Base-by-base conservation (phyloP, 1,139 yeast genomes). In the Protomyces arabidopsidicola region DNA sequence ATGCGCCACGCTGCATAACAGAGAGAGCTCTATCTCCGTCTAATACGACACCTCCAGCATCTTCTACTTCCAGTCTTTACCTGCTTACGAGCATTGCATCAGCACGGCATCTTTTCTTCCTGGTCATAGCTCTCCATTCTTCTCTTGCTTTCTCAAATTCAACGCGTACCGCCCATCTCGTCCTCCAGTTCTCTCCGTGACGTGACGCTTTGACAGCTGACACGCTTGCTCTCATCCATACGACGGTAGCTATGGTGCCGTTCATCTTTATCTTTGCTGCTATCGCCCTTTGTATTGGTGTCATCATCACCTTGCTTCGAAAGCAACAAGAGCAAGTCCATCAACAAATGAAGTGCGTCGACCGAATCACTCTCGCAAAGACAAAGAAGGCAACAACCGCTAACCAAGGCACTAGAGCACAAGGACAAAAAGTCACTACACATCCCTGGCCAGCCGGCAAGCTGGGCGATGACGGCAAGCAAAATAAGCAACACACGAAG, bases 361-460 rank as follows among this genome's bases (percentile, higher is more conserved):
- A 22, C 9, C n/a, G 14, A 8, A 16, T 16, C 14, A 4, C n/a
- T 16, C 48, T 4, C 34, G 20, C 9, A 27, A 3, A 1, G 31
- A n/a, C 36, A 18, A 10, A n/a, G 9, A 18, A 14, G 22, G 36
- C 24, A 20, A 31, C 51, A 36, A 27, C 31, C 2, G 24, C 22
- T 12, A 56, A 27, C 31, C 31, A 27, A 27, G 60, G 52, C 20
- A 12, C 3, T n/a, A 27, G 31, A 27, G 31, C 31, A 27, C 31
- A 57, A 14, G 60, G 60, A 6, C 36, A 20, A 16, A 18, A 38
- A 34, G 62, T 58, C 45, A 58, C 62, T 6, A 45, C 51, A n/a
- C 62, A 58, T 34, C 55, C 62, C 10, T 52, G 53, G 18, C 62
- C 62, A 10, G 45, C 62, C 6, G 62, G 62, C 42, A 52, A 39